Evolutionary conservation across 1,139 yeast genomes (phyloP).

Genomic region (Fermentozyma sake): DNA sequence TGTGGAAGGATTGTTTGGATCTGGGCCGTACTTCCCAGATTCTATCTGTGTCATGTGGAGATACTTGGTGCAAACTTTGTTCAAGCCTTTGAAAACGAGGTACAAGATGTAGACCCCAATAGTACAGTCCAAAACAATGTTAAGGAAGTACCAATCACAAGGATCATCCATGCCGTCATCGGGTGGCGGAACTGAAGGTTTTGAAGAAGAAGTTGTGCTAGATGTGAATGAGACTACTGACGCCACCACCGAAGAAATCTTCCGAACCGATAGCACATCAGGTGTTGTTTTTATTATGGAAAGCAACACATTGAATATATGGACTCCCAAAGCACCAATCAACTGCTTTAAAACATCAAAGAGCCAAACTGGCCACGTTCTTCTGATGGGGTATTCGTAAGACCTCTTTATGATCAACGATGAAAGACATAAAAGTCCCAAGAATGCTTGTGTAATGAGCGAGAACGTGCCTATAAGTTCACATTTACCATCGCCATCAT

Average conservation of each 20-base stretch:
- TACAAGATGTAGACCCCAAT: conserved; percentile 85
- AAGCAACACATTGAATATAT: conserved; percentile 68
- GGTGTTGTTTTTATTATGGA: conserved; percentile 49
- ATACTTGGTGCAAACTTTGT: conserved; percentile 35
- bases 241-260: conserved; percentile 2
- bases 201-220: too few species aligned
- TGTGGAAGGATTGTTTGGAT: conserved; percentile 55
- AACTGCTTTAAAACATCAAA: conserved; percentile 90
- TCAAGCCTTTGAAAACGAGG: conserved; percentile 44
- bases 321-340: conserved; percentile 81
- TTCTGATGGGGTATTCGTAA: conserved; percentile 70
- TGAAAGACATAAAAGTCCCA: conserved; percentile 74
- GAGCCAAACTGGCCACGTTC: conserved; percentile 87
- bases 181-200: not conserved
- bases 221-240: too few species aligned
- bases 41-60: conserved; percentile 50
- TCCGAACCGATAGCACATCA: conserved; percentile 4
- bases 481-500: conserved; percentile 33
- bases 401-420: conserved; percentile 72
- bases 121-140: conserved; percentile 85
- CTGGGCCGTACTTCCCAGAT: conserved; percentile 77
- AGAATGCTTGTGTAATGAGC: conserved; percentile 52
- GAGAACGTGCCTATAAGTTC: conserved; percentile 72
- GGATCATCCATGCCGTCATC: conserved; percentile 41
- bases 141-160: conserved; percentile 90